These are phyloP conservation scores for Posidonia australis DNA, from an alignment of 106 monocot species.

Conservation along the genomic window DNA sequence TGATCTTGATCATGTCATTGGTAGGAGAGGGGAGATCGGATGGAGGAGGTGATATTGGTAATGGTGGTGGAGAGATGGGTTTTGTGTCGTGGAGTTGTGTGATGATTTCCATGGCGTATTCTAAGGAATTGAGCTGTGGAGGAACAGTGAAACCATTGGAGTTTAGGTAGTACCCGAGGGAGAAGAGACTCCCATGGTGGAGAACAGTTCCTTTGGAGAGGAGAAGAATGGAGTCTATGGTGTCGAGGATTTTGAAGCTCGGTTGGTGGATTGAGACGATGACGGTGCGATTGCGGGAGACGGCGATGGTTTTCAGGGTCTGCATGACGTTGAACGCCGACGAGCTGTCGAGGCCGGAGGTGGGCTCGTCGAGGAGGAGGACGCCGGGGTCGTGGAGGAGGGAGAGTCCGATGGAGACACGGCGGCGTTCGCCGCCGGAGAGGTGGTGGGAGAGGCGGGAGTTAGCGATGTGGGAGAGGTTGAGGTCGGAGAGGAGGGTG, in stretches of 20 bases:
- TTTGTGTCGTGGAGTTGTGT: slow-evolving; percentile 28
- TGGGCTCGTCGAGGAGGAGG: slow-evolving; percentile 93
- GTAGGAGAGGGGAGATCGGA: not conserved
- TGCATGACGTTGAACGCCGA: slow-evolving; percentile 56
- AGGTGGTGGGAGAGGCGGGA: slow-evolving; percentile 43
- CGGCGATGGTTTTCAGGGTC: slow-evolving; percentile 41
- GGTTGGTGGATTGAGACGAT: slow-evolving; percentile 88
- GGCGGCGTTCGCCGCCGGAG: slow-evolving; percentile 82
- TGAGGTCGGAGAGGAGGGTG: slow-evolving; percentile 52
- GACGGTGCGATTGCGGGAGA: slow-evolving; percentile 35
- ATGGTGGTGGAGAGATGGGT: not conserved
- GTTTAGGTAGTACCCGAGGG: slow-evolving; percentile 44
- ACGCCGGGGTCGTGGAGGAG: slow-evolving; percentile 67
- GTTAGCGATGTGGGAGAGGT: slow-evolving; percentile 57
- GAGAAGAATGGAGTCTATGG: slow-evolving; percentile 68
- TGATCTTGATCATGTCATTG: not conserved
- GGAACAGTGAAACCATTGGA: slow-evolving; percentile 51
- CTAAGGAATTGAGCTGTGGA: slow-evolving; percentile 66
- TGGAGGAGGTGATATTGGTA: too few species aligned
- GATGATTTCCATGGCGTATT: slow-evolving; percentile 76
- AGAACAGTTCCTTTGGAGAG: slow-evolving; percentile 59
- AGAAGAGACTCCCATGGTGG: slow-evolving; percentile 57
- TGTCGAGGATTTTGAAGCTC: slow-evolving; percentile 58
- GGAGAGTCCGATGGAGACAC: slow-evolving; percentile 75
- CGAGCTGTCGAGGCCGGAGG: slow-evolving; percentile 84